These are phyloP conservation scores for Phanerochaete sordida DNA, from an alignment of 768 basidiomycete genomes.

Conservation along the genomic window DNA sequence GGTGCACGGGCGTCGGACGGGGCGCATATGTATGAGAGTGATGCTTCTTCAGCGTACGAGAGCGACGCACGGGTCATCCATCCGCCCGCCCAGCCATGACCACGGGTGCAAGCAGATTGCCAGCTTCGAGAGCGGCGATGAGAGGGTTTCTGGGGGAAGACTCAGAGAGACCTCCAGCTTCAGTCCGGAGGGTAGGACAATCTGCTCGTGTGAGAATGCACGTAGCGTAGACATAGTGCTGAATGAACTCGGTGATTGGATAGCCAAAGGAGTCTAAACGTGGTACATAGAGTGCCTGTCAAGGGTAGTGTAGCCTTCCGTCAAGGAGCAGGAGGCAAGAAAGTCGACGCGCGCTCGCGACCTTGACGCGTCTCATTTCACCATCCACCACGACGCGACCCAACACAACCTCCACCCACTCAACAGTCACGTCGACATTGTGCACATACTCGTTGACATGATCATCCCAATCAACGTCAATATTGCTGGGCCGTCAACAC, in stretches of 20 bases:
- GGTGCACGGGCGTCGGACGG: no score
- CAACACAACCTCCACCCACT: no score
- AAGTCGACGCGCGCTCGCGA: background rate
- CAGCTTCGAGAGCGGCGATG: constrained; percentile 30
- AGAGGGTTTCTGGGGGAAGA: background rate
- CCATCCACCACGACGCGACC: background rate
- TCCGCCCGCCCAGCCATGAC: constrained; percentile 79
- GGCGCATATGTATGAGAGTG: constrained; percentile 11
- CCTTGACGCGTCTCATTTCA: background rate
- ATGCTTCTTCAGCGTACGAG: background rate
- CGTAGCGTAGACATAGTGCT: background rate
- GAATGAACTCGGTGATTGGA: no score
- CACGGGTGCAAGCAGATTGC: constrained; percentile 81
- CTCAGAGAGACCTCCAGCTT: constrained; percentile 15
- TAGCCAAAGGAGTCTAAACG: no score
- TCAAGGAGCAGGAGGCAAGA: no score
- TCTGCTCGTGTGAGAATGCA: constrained; percentile 7
- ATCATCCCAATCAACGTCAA: constrained; percentile 57
- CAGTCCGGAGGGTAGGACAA: constrained; percentile 22
- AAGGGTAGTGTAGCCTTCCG: no score
- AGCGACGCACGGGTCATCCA: constrained; percentile 67
- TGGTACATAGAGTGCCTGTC: no score
- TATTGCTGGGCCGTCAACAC: constrained; percentile 30
- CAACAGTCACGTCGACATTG: background rate
- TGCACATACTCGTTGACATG: constrained; percentile 36